Conservation (phyloP, 208 protist genomes). For the Vickermania spadyakhi region DNA sequence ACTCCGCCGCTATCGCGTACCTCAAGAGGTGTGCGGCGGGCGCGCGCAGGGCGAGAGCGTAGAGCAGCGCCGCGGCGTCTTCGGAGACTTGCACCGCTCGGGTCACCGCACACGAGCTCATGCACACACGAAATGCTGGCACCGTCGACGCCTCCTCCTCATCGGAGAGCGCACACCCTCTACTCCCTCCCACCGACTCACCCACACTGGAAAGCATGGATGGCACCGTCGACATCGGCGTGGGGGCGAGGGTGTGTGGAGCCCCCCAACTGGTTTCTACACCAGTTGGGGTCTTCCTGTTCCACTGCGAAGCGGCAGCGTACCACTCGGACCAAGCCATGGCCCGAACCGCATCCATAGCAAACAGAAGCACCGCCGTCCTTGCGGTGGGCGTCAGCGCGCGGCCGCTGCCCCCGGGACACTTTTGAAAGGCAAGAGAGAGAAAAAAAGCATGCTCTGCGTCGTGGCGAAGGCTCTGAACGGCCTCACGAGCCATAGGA, state of each 20-base stretch:
- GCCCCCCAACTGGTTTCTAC: too few species aligned
- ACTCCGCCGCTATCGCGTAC: conserved; percentile 24
- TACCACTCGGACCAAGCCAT: not conserved
- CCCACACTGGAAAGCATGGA: too few species aligned
- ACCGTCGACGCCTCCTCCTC: too few species aligned
- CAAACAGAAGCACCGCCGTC: not conserved
- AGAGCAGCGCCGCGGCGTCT: conserved; percentile 42
- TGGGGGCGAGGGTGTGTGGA: too few species aligned
- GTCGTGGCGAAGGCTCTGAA: not conserved
- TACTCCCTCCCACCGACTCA: too few species aligned
- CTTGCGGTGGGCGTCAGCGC: not conserved
- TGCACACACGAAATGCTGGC: not conserved
- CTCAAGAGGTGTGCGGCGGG: conserved; percentile 29
- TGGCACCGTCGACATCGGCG: too few species aligned
- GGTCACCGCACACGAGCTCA: conserved; percentile 17
- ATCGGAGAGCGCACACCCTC: too few species aligned
- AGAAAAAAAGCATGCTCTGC: not conserved
- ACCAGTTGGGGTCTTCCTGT: not conserved
- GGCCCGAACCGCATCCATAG: not conserved
- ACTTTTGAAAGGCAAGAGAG: not conserved
- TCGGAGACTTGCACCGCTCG: conserved; percentile 30
- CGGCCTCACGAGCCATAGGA: not conserved
- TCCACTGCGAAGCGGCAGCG: not conserved
- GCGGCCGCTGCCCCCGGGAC: not conserved
- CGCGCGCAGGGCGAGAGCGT: conserved; percentile 41